Evolutionary conservation across 306 rosid species (phyloP).

Genomic region (Castanea sativa): DNA sequence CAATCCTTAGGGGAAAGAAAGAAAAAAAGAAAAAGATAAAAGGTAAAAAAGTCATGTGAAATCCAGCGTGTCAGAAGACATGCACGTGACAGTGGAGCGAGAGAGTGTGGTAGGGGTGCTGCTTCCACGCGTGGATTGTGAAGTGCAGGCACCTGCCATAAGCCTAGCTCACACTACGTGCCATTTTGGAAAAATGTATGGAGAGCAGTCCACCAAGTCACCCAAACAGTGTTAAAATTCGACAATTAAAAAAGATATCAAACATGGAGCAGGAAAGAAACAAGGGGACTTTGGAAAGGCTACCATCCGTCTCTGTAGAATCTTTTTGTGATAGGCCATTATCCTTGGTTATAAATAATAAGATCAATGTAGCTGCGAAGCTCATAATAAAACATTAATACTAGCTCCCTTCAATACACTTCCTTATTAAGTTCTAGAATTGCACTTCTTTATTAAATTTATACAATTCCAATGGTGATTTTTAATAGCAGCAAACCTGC

Average conservation of each 20-base stretch:
- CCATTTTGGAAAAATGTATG: conserved; percentile 7
- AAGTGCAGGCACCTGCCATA: conserved; percentile 27
- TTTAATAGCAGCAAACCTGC: background rate
- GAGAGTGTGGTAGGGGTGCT: conserved; percentile 24
- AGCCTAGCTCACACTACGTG: conserved; percentile 2
- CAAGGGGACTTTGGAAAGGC: background rate
- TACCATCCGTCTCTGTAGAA: too few relatives aligned
- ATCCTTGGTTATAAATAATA: too few relatives aligned
- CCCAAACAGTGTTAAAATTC: background rate
- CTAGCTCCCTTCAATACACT: too few relatives aligned
- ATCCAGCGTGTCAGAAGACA: conserved; percentile 2
- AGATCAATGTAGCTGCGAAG: too few relatives aligned
- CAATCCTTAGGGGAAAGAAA: too few relatives aligned
- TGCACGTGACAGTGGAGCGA: conserved; percentile 11
- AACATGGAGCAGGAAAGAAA: background rate
- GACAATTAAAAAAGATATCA: background rate
- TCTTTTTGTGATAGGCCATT: too few relatives aligned
- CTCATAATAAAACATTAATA: too few relatives aligned
- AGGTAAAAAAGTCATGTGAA: too few relatives aligned
- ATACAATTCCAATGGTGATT: background rate
- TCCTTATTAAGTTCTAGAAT: too few relatives aligned
- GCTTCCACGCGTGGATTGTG: conserved; percentile 20
- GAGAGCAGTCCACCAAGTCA: background rate
- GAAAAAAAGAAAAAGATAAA: too few relatives aligned
- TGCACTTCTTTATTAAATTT: too few relatives aligned